Percentiles rank a stretch among this genome's conserved stretches.
phyloP scores from a whole-genome alignment of 2,329 filamentous ascomycete species.

The Xylaria polymorpha region DNA sequence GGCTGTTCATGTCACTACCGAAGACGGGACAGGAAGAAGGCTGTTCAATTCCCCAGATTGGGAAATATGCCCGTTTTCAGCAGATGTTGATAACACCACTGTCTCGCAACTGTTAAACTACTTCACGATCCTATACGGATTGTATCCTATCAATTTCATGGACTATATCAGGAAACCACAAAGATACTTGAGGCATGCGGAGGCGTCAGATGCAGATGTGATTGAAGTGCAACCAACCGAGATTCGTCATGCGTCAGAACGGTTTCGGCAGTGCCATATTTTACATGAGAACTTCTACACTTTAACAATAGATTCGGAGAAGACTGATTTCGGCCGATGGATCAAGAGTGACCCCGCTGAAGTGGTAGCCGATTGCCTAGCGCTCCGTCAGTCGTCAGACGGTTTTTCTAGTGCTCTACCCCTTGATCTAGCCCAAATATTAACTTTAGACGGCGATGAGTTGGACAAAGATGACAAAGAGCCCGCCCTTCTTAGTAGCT shows the following conservation, averaged over 20 bases:
- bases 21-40: constrained; percentile 55
- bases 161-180: constrained; percentile 86
- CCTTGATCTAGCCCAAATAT: constrained; percentile 41
- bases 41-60: constrained; percentile 59
- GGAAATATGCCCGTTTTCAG: constrained; percentile 72
- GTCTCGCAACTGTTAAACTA: constrained; percentile 78
- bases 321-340: constrained; percentile 80
- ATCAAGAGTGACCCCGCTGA: constrained; percentile 83
- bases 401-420: constrained; percentile 35
- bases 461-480: constrained; percentile 52
- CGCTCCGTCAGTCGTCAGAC: constrained; percentile 62
- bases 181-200: constrained; percentile 78
- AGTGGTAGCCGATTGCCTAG: constrained; percentile 82
- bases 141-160: constrained; percentile 89
- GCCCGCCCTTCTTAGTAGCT: constrained; percentile 56
- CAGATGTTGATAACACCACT: constrained; percentile 70
- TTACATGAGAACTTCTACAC: constrained; percentile 88
- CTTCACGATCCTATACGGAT: constrained; percentile 83
- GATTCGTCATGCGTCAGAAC: constrained; percentile 79
- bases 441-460: constrained; percentile 46
- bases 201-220: constrained; percentile 76
- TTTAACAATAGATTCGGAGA: constrained; percentile 81
- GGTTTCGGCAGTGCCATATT: constrained; percentile 77
- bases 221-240: constrained; percentile 82
- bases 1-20: constrained; percentile 53